Conservation (phyloP, 371 early-diverging fungal species). For the Phascolomyces articulosus region DNA sequence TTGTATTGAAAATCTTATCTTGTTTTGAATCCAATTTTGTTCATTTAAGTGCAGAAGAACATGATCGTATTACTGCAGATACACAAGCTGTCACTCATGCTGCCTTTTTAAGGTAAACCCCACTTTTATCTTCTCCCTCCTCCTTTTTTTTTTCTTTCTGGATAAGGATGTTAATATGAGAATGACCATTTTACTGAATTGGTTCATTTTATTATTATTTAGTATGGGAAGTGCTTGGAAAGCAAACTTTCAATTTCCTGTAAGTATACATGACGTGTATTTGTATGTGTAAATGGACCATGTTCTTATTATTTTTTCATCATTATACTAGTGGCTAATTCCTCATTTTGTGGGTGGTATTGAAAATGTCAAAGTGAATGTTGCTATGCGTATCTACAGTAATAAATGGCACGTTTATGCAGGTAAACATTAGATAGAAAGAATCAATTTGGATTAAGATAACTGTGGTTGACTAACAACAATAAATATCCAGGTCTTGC, state of each 20-base stretch:
- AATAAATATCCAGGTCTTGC: conserved; percentile 91
- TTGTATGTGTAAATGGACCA: background rate
- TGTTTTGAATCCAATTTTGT: conserved; percentile 84
- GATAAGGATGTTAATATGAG: too few relatives aligned
- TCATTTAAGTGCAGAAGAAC: conserved; percentile 78
- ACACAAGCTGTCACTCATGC: conserved; percentile 97
- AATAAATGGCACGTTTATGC: conserved; percentile 98
- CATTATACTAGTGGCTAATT: conserved; percentile 75
- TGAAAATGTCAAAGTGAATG: conserved; percentile 94
- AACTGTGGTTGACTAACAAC: too few relatives aligned
- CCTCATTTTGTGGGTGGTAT: conserved; percentile 89
- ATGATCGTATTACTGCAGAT: conserved; percentile 95
- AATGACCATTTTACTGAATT: too few relatives aligned
- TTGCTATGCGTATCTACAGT: conserved; percentile 89
- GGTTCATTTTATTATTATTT: background rate
- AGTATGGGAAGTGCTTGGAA: conserved; percentile 97
- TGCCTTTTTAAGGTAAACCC: conserved; percentile 77
- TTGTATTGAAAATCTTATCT: conserved; percentile 67
- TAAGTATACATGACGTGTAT: conserved; percentile 34
- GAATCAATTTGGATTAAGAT: too few relatives aligned
- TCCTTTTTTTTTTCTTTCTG: too few relatives aligned
- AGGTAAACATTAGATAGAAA: conserved; percentile 42
- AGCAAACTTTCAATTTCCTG: conserved; percentile 77
- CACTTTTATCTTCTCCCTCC: background rate
- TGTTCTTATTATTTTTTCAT: background rate